Conservation (phyloP, 2,329 filamentous ascomycete genomes). For the Chrysoporthe austroafricana region DNA sequence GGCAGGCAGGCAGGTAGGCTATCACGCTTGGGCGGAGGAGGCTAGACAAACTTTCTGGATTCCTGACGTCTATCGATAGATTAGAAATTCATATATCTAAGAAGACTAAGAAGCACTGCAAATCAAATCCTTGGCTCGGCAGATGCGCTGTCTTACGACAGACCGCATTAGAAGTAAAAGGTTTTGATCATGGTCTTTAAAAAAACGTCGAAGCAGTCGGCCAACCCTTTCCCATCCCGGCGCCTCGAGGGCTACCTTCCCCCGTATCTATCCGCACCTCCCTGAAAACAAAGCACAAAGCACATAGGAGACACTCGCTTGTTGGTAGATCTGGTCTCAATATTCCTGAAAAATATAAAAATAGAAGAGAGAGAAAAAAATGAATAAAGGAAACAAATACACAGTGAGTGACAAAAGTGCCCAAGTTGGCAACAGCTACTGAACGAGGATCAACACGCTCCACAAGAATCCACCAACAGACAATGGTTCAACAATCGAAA, state of each 20-base stretch:
- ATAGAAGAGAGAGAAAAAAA: not conserved
- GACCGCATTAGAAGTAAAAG: not conserved
- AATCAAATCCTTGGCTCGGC: not conserved
- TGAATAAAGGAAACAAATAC: not conserved
- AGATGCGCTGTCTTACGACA: not conserved
- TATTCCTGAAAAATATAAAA: not conserved
- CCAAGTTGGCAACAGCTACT: not conserved
- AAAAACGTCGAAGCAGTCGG: not conserved
- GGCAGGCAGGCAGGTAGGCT: not conserved
- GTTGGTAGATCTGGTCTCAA: not conserved
- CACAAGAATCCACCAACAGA: not conserved
- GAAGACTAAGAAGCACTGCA: slow-evolving; percentile 5
- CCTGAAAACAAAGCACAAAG: not conserved
- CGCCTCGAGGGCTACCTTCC: not conserved
- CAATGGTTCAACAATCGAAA: not conserved
- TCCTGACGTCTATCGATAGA: not conserved
- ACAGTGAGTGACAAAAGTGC: not conserved
- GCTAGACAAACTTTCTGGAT: not conserved
- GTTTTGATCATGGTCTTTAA: not conserved
- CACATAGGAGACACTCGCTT: slow-evolving; percentile 6
- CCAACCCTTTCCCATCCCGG: not conserved
- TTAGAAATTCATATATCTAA: slow-evolving; percentile 7
- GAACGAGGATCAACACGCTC: not conserved
- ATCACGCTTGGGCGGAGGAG: not conserved
- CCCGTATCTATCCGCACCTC: not conserved